Evolutionary conservation across 805 yeast species (phyloP), one percentile per base, ranked within the genome.

Genomic region (Candida arabinofermentans): DNA sequence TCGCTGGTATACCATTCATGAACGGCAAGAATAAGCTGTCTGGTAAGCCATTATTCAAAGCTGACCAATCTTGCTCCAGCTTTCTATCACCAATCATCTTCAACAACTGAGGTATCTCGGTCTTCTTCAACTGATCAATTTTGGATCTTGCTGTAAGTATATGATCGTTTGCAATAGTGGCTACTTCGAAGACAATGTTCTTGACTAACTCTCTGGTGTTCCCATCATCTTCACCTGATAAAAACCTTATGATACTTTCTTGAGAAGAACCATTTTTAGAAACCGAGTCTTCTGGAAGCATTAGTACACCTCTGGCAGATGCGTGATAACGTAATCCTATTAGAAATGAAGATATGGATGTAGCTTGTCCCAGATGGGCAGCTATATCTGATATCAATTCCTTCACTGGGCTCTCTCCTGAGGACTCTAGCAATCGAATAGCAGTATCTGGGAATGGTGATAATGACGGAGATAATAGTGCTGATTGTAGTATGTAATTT

Each of bases 281-380:
- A 74, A 85, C 67, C 12, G 75, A 41, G 36, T 82, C 86, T 2
- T 77, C 54, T 0, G 96, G 96, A 32, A 87, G 59, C 26, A 79
- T 70, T 12, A 84, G 69, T 34, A 69, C 73, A 43, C 74, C 70
- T 22, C 74, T 69, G 24, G 65, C 55, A 17, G 61, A 57, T 0
- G 85, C 81, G 58, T 78, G 81, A 59, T 72, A 84, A 19, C 68
- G 66, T 36, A 81, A 56, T 0, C 84, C 86, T 39, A 83, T 64
- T 12, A 87, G 68, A 61, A 77, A 69, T 2, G 83, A 71, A 1
- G 87, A 80, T 10, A 87, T 69, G 0, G 89, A 81, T 0, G 83
- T 75, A 2, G 93, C 86, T 59, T 87, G 95, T 6, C 96, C 96
- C 29, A 87, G 63, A 61, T 86, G 95, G 0, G 95, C 93, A 9